Evolutionary conservation across 805 yeast species (phyloP).

Genomic region (Torulaspora delbrueckii): DNA sequence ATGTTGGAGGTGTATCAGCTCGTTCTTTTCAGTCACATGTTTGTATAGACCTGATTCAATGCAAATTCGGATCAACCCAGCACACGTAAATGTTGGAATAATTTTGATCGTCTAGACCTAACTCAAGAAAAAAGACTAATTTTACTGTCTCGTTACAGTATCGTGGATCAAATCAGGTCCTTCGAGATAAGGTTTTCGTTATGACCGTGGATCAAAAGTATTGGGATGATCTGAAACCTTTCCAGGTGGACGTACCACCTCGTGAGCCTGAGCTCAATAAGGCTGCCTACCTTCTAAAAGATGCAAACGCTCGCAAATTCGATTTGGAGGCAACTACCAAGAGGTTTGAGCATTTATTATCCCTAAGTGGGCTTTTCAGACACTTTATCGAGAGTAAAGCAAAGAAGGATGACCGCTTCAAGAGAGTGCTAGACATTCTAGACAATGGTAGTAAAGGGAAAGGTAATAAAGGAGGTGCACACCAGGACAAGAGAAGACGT

Average conservation of each 20-base stretch:
- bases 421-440: conserved; percentile 44
- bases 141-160: not conserved
- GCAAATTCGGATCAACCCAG: not conserved
- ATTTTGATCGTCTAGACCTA: not conserved
- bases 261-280: conserved; percentile 23
- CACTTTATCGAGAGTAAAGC: conserved; percentile 67
- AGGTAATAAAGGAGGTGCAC: conserved; percentile 15
- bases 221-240: conserved; percentile 23
- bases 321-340: conserved; percentile 57
- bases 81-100: not conserved
- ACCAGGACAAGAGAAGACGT: conserved; percentile 47
- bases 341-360: conserved; percentile 61
- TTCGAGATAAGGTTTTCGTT: not conserved
- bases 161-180: not conserved
- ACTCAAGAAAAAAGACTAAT: not conserved
- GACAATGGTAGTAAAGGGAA: conserved; percentile 22
- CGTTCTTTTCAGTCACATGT: not conserved
- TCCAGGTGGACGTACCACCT: conserved; percentile 24
- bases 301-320: conserved; percentile 34
- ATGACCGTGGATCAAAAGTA: conserved; percentile 24
- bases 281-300: conserved; percentile 26
- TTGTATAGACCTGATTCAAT: not conserved
- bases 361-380: conserved; percentile 59
- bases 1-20: not conserved
- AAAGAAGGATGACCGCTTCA: conserved; percentile 52